These are phyloP conservation scores for Daldinia sp. DNA, from an alignment of 2,329 filamentous ascomycete species.

Conservation along the genomic window DNA sequence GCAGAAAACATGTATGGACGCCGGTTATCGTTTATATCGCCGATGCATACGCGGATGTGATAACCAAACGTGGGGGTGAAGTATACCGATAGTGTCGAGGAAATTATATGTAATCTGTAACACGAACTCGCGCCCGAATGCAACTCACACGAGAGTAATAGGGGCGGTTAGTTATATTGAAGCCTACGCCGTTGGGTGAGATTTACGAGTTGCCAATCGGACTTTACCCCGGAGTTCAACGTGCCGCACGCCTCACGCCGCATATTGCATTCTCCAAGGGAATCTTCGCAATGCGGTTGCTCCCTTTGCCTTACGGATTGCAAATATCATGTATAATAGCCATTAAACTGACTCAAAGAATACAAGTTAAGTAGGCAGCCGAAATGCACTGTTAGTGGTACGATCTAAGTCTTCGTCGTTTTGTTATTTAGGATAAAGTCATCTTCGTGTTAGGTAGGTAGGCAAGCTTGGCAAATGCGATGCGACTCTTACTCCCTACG, in stretches of 20 bases:
- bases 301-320: not conserved
- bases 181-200: not conserved
- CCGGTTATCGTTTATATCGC: not conserved
- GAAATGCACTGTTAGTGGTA: not conserved
- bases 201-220: not conserved
- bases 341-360: not conserved
- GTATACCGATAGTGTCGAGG: not conserved
- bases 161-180: not conserved
- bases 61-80: not conserved
- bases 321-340: not conserved
- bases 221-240: not conserved
- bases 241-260: not conserved
- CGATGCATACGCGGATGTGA: not conserved
- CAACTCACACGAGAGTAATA: not conserved
- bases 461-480: not conserved
- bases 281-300: not conserved
- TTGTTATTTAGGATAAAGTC: not conserved
- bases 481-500: not conserved
- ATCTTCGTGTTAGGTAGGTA: not conserved
- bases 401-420: not conserved
- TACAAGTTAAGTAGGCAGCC: not conserved
- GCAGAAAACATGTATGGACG: not conserved
- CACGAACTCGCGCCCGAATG: not conserved
- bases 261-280: not conserved
- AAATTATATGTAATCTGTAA: not conserved